phyloP scores from a whole-genome alignment of 768 basidiomycete genomes.

The Trametes villosa region DNA sequence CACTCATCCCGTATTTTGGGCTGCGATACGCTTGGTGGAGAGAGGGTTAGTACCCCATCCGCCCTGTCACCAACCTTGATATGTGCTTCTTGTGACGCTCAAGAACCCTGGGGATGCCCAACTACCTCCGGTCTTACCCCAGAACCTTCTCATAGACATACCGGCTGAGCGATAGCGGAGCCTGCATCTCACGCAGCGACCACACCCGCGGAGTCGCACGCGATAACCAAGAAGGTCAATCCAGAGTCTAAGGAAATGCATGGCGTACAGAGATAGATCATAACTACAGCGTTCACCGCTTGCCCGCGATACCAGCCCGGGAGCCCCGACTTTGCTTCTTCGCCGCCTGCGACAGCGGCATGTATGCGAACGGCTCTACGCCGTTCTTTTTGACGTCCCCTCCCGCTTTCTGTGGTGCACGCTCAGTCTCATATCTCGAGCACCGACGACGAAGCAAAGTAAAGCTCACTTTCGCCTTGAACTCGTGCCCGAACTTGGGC shows the following conservation, averaged over 20 bases:
- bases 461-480: constrained; percentile 89
- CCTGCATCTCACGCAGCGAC: neutral
- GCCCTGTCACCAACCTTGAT: too few relatives aligned
- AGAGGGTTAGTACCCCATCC: too few relatives aligned
- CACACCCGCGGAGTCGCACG: neutral
- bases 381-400: constrained; percentile 91
- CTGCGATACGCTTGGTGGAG: too few relatives aligned
- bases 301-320: constrained; percentile 65
- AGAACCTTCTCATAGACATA: neutral
- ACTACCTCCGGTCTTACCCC: neutral
- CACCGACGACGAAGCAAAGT: neutral
- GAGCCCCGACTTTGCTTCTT: constrained; percentile 58
- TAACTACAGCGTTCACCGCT: constrained; percentile 45
- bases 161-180: neutral
- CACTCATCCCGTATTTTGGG: constrained; percentile 6
- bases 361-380: constrained; percentile 91
- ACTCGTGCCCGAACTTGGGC: constrained; percentile 78
- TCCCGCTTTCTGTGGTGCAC: constrained; percentile 74
- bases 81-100: too few relatives aligned
- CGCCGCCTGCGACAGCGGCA: constrained; percentile 82
- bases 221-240: constrained; percentile 15
- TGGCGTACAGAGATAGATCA: constrained; percentile 14
- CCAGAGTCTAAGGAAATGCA: constrained; percentile 15
- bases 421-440: constrained; percentile 13
- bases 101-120: too few relatives aligned